Evolutionary conservation across 164 flowering plant genomes (phyloP), one percentile per base, ranked within the genome.

Genomic region (Umbilicus rupestris): DNA sequence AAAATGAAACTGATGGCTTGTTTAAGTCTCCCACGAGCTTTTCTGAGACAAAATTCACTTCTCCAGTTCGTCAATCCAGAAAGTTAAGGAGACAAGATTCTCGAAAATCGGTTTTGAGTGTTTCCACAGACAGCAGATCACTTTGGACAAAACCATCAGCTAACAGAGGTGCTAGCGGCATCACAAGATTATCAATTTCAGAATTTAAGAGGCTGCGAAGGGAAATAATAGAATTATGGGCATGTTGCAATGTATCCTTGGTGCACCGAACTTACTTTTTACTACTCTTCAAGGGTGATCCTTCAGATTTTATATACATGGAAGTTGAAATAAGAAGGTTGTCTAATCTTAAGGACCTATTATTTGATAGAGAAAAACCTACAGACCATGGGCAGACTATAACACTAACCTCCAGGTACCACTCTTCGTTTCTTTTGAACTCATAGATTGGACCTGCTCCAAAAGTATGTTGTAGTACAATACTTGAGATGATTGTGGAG

Each of bases 271-370:
- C 78, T 42, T 81, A 81, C 71, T 83, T 83, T 73, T 78, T 74
- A 69, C 73, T 81, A 33, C 82, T 79, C 35, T 79, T 81, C 46
- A 73, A 74, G 52, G 77, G 74, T 24, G 79, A 74, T 67, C 87
- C 86, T 11, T 39, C 83, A 8, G 97, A 95, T 76, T 78, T 80
- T 24, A 79, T 92, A 65, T 95, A 88, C 80, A 71, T 95, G 85
- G 96, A 91, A 78, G 99, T 95, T 2, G 99, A 95, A 77, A 76
- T 80, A 35, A 79, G 94, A 76, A 78, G 96, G 69, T 74, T 89
- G 67, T 78, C 82, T 41, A 87, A 83, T 76, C 85, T 94, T 44
- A 87, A 78, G 74, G 80, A 83, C 60, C 71, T 78, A 31, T 85
- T 84, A 69, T 73, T 79, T 44, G 72, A 35, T n/a, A 80, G 83